Evolutionary conservation across 257 asterid genomes (phyloP).

Genomic region (Ligustrum vulgare): DNA sequence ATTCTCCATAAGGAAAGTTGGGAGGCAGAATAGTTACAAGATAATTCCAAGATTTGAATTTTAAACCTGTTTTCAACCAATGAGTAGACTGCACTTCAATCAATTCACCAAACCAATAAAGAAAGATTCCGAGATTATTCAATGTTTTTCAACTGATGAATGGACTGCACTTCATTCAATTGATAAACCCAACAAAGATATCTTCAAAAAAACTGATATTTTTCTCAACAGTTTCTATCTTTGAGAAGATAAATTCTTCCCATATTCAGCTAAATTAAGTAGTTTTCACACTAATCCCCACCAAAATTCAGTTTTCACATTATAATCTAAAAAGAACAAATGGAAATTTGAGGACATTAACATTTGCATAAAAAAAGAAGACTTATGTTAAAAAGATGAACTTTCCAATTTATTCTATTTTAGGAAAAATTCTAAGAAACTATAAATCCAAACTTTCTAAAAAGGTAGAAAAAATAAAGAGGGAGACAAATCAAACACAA

Average conservation of each 20-base stretch:
- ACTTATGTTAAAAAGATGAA: constrained; percentile 3
- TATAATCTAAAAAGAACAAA: background rate
- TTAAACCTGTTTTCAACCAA: background rate
- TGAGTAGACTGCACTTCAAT: constrained; percentile 11
- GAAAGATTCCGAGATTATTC: constrained; percentile 11
- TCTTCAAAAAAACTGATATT: background rate
- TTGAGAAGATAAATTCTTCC: background rate
- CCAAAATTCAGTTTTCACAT: constrained; percentile 5
- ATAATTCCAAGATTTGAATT: constrained; percentile 1
- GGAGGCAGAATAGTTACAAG: background rate
- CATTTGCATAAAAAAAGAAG: constrained; percentile 5
- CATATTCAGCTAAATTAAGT: constrained; percentile 7
- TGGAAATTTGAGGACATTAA: background rate
- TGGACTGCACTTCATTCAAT: background rate
- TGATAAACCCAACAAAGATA: background rate
- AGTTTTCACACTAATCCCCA: background rate
- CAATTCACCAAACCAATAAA: background rate
- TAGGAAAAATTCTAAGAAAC: constrained; percentile 6
- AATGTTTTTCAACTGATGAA: background rate
- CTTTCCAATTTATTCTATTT: constrained; percentile 19
- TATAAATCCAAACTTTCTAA: background rate
- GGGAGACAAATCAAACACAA: constrained; percentile 22
- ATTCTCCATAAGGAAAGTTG: constrained; percentile 13
- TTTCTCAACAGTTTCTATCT: background rate
- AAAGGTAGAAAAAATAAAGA: constrained; percentile 12